Conservation (phyloP, 2,329 filamentous ascomycete genomes). For the Talaromyces sp. region DNA sequence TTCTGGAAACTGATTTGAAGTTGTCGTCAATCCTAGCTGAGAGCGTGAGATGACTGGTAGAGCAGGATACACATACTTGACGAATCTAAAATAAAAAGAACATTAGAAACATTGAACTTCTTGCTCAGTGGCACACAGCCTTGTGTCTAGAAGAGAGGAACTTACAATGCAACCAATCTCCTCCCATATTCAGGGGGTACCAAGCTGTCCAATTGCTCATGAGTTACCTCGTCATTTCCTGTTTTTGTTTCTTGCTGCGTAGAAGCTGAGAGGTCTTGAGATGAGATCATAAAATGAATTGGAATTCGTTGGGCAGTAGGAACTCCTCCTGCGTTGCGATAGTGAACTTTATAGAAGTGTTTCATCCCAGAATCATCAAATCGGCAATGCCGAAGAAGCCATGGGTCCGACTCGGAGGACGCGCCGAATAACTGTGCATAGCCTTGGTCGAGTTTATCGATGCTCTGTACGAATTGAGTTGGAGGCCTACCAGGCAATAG, state of each 20-base stretch:
- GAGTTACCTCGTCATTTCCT: slow-evolving; percentile 11
- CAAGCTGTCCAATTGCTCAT: slow-evolving; percentile 24
- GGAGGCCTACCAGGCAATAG: slow-evolving; percentile 19
- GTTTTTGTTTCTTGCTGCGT: slow-evolving; percentile 24
- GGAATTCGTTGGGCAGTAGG: slow-evolving; percentile 38
- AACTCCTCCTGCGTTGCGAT: slow-evolving; percentile 43
- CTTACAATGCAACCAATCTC: slow-evolving; percentile 27
- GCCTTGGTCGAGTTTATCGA: slow-evolving; percentile 34
- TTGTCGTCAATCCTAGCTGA: slow-evolving; percentile 26
- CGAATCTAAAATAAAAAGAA: slow-evolving; percentile 21
- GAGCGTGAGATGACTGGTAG: slow-evolving; percentile 36
- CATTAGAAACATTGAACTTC: neutral
- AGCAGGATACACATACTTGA: slow-evolving; percentile 34
- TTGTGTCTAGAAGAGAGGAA: neutral
- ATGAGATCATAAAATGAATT: slow-evolving; percentile 34
- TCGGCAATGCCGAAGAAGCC: slow-evolving; percentile 40
- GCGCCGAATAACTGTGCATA: slow-evolving; percentile 35
- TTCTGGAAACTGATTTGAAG: slow-evolving; percentile 24
- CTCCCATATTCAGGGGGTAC: slow-evolving; percentile 28
- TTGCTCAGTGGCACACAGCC: neutral
- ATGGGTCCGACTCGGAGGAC: slow-evolving; percentile 40
- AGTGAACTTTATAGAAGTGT: slow-evolving; percentile 39
- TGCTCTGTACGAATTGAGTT: slow-evolving; percentile 30
- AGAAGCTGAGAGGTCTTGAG: slow-evolving; percentile 22
- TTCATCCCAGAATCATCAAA: slow-evolving; percentile 42